phyloP scores from a whole-genome alignment of 169 alveolate species.

The Cryptosporidium xiaoi region DNA sequence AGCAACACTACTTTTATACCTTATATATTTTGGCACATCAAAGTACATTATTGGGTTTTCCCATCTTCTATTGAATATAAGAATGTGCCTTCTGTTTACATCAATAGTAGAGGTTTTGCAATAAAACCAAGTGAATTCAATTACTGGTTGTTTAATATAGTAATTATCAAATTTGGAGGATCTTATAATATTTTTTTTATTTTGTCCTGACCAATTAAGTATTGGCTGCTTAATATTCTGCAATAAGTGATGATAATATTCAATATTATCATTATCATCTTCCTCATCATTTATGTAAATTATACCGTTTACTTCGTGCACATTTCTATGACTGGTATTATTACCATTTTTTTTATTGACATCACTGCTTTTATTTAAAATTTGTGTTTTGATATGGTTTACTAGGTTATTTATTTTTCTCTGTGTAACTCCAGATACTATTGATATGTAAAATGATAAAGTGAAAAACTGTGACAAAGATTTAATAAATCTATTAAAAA shows the following conservation, averaged over 20 bases:
- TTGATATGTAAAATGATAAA: conserved; percentile 61
- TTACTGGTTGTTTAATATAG: conserved; percentile 42
- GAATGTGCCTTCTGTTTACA: conserved; percentile 52
- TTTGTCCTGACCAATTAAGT: conserved; percentile 34
- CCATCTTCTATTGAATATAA: conserved; percentile 45
- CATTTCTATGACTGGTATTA: too few species aligned
- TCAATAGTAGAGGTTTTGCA: conserved; percentile 44
- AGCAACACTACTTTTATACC: not conserved
- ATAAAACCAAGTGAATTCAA: conserved; percentile 71
- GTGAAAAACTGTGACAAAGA: conserved; percentile 63
- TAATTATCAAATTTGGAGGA: conserved; percentile 32
- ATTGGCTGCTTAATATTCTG: conserved; percentile 9
- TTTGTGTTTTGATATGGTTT: too few species aligned
- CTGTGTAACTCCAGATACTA: conserved; percentile 70
- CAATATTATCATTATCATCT: not conserved
- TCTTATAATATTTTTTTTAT: conserved; percentile 12
- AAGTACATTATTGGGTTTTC: conserved; percentile 24
- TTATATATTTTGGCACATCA: conserved; percentile 12
- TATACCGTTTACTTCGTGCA: too few species aligned
- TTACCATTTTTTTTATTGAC: not conserved
- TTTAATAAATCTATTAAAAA: conserved; percentile 32
- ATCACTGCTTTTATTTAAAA: too few species aligned
- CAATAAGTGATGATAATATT: not conserved
- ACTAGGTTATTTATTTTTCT: conserved; percentile 21
- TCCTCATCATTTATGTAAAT: not conserved